Evolutionary conservation across 2,329 filamentous ascomycete species (phyloP).

Genomic region (Metarhizium humberi): DNA sequence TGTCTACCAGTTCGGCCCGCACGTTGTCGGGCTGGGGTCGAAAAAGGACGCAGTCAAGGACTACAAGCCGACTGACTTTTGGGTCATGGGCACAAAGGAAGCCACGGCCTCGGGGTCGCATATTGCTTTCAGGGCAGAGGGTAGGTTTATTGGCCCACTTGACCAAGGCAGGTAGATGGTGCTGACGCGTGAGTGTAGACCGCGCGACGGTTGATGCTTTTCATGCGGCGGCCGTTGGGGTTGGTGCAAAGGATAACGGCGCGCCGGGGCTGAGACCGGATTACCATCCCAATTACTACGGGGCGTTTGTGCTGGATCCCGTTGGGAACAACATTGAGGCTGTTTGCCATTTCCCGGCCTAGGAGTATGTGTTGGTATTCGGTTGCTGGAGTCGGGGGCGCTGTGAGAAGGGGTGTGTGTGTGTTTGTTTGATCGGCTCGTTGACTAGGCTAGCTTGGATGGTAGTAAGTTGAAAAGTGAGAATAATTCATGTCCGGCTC

Average conservation of each 20-base stretch:
- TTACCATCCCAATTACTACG: slow-evolving; percentile 39
- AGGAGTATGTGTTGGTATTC: not conserved
- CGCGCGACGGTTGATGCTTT: slow-evolving; percentile 34
- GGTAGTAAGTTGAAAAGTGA: too few relatives aligned
- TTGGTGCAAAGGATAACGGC: slow-evolving; percentile 39
- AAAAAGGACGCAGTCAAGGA: slow-evolving; percentile 7
- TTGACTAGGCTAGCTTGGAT: too few relatives aligned
- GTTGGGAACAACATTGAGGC: slow-evolving; percentile 44
- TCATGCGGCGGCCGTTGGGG: slow-evolving; percentile 29
- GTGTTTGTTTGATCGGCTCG: too few relatives aligned
- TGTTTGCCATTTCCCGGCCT: slow-evolving; percentile 14
- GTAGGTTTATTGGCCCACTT: slow-evolving; percentile 10
- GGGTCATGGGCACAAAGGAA: slow-evolving; percentile 15
- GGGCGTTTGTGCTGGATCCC: slow-evolving; percentile 39
- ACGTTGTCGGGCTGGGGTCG: slow-evolving; percentile 22
- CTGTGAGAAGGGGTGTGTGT: too few relatives aligned
- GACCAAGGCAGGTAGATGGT: not conserved
- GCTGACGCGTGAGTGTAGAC: slow-evolving; percentile 17
- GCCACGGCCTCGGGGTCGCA: slow-evolving; percentile 12
- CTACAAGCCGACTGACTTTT: slow-evolving; percentile 18
- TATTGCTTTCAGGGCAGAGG: slow-evolving; percentile 22
- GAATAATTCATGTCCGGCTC: too few relatives aligned
- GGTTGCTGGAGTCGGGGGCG: too few relatives aligned
- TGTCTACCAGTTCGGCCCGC: slow-evolving; percentile 16
- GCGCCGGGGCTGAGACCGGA: slow-evolving; percentile 33